Base-by-base conservation (phyloP, 352 stramenopile genomes). In the Globisporangium nunn region DNA sequence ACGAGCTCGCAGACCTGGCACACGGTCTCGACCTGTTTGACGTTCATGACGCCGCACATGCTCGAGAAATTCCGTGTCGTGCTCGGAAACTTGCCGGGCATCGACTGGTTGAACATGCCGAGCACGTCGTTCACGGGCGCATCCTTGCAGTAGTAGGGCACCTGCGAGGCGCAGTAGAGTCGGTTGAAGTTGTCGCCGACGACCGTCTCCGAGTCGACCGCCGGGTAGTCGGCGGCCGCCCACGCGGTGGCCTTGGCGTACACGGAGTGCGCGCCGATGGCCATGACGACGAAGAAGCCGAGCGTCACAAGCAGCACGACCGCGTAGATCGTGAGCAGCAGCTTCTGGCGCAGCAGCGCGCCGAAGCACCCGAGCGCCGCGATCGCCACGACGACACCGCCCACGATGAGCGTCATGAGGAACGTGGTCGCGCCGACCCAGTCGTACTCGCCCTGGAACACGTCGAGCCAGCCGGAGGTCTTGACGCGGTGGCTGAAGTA, bases 91-190 rank as follows among this genome's bases (percentile, higher is more conserved):
- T 71, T 67, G 30, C 73, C 73, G 7, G 69, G 52, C 23, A 78
- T 50, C 50, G 75, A 72, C 23, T 71, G 52, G 52, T 81, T 81
- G 63, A 86, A 87, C 64, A 81, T 74, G 37, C 58, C 54, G 15
- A 86, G 68, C 63, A 85, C 70, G 23, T 71, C 62, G 39, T 74
- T 72, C 5, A 81, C 60, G 3, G 62, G 60, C 3, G 75, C 67
- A 23, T 77, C 65, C 15, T 72, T 46, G 66, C 84, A 94, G 66
- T 92, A 94, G 61, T 91, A 88, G 40, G 79, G 70, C 49, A 94
- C 72, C 66, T 90, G 78, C 6, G 78, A 75, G 56, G 83, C 77
- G 71, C 84, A 94, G 65, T 92, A 92, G 52, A 91, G 76, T 49
- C 77, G 49, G 59, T 92, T 88, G 60, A 94, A 94, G 56, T 87